Percentiles rank a stretch among this genome's conserved stretches.
These are phyloP conservation scores for Plasmodium coatneyi DNA, from an alignment of 169 alveolate species.

Conservation along the genomic window DNA sequence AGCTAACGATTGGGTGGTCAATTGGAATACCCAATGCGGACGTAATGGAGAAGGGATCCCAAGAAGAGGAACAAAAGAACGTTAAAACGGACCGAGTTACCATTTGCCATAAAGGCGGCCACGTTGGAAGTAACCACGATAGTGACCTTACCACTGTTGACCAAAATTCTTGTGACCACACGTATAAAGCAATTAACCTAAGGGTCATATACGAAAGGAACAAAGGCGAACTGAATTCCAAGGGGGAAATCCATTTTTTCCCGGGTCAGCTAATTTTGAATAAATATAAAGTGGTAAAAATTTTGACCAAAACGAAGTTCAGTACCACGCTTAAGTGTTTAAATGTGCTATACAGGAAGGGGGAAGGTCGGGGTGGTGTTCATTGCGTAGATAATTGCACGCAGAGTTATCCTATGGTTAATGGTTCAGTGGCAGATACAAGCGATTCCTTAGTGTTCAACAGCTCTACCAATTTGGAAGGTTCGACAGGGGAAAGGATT, in stretches of 20 bases:
- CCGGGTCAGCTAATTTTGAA: constrained; percentile 90
- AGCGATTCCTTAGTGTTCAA: background rate
- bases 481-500: background rate
- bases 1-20: background rate
- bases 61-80: background rate
- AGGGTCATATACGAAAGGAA: constrained; percentile 92
- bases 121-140: background rate
- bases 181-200: constrained; percentile 88
- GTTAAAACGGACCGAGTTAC: background rate
- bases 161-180: constrained; percentile 40
- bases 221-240: constrained; percentile 91
- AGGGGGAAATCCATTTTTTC: constrained; percentile 91
- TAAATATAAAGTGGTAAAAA: constrained; percentile 89
- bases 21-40: background rate
- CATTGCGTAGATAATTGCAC: background rate
- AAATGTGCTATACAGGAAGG: constrained; percentile 82
- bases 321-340: constrained; percentile 90
- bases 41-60: background rate
- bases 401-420: background rate
- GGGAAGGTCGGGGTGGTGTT: background rate
- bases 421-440: background rate
- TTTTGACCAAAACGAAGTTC: constrained; percentile 91
- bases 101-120: background rate
- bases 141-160: background rate
- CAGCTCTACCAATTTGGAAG: background rate